Evolutionary conservation across 2,329 filamentous ascomycete species (phyloP).

Genomic region (Alternaria metachromatica): DNA sequence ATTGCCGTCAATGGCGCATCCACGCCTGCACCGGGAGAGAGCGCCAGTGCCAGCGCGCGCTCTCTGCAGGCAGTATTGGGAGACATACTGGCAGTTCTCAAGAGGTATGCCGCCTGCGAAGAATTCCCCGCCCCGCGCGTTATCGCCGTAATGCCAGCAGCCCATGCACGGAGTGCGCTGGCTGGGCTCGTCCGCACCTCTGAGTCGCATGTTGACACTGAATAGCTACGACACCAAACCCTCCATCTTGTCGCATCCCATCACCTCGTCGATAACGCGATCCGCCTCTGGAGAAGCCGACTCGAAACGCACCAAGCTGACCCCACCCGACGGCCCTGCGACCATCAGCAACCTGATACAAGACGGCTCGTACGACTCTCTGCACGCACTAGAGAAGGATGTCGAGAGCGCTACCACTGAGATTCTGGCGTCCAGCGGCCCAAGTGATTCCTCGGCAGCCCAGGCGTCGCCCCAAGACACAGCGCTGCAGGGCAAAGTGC

Average conservation of each 20-base stretch:
- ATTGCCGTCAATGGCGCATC: constrained; percentile 40
- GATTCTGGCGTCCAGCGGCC: constrained; percentile 46
- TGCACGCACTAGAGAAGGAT: constrained; percentile 53
- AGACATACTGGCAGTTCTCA: constrained; percentile 52
- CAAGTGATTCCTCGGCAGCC: constrained; percentile 19
- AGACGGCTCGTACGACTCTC: constrained; percentile 48
- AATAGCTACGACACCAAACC: constrained; percentile 53
- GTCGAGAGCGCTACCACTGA: constrained; percentile 50
- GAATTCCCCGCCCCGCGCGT: background rate
- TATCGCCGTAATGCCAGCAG: background rate
- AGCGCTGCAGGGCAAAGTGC: constrained; percentile 35
- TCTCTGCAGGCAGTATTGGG: constrained; percentile 42
- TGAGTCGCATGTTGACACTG: constrained; percentile 17
- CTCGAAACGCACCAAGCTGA: constrained; percentile 55
- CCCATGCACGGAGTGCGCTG: background rate
- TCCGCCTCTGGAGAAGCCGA: constrained; percentile 50
- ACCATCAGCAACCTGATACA: constrained; percentile 50
- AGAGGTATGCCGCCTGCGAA: constrained; percentile 39
- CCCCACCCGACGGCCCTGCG: constrained; percentile 37
- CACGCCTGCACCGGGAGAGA: constrained; percentile 22
- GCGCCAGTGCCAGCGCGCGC: constrained; percentile 27
- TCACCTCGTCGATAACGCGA: constrained; percentile 39
- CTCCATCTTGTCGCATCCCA: constrained; percentile 52
- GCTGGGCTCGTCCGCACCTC: background rate
- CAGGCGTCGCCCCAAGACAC: constrained; percentile 47